Evolutionary conservation across 129 eudicot genomes (phyloP), one percentile per base, ranked within the genome.

Genomic region (Tanacetum coccineum): DNA sequence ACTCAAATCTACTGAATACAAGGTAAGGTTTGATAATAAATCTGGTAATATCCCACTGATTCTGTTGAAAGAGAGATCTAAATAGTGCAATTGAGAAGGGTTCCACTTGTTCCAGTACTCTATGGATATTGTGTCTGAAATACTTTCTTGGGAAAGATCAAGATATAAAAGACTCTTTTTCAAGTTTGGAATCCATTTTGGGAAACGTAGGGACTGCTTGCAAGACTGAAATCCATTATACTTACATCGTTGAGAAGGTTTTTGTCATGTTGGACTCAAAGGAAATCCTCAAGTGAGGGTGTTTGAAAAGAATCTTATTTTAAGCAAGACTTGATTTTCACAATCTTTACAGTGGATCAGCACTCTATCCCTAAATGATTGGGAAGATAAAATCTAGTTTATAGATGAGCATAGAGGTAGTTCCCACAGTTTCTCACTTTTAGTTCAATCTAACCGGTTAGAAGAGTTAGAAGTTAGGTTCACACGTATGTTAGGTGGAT

Each of bases 371-470:
- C 4, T n/a, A n/a, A n/a, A n/a, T n/a, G n/a, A n/a, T n/a, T n/a
- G n/a, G n/a, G n/a, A n/a, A n/a, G n/a, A n/a, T n/a, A n/a, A n/a
- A n/a, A n/a, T n/a, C n/a, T n/a, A n/a, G n/a, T n/a, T n/a, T n/a
- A n/a, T n/a, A n/a, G n/a, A n/a, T n/a, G n/a, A n/a, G n/a, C n/a
- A n/a, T n/a, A n/a, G n/a, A n/a, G 49, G 17, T 17, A 67, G 48
- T 67, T 51, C 32, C 71, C 60, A 67, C 20, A 53, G 1, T 13
- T 53, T 67, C 4, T 53, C 72, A 67, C 72, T 50, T 67, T 26
- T 30, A 28, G 49, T 50, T 51, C 61, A 60, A 26, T 50, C 32
- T 52, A 52, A 32, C 3, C n/a, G 26, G 15, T 67, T 67, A 3
- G 30, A 0, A 48, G 13, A 1, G 15, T 67, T 67, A 3, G 30